Conservation (phyloP, 805 yeast genomes). For the Nakazawaea siamensis region DNA sequence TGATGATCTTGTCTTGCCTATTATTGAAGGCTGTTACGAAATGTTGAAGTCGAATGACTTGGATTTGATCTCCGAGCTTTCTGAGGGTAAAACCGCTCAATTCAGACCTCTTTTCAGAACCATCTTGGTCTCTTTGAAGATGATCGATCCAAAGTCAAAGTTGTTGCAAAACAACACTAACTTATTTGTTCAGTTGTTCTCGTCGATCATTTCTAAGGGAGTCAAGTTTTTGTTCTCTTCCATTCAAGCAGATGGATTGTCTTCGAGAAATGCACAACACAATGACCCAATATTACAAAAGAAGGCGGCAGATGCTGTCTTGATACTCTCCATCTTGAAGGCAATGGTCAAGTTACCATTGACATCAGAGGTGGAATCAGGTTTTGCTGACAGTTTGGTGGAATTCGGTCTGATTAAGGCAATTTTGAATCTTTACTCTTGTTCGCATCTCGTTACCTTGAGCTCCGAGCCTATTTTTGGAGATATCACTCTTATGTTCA, state of each 20-base stretch:
- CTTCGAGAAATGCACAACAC: conserved; percentile 26
- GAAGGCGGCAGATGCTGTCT: conserved; percentile 55
- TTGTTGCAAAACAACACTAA: conserved; percentile 39
- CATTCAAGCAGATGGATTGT: conserved; percentile 47
- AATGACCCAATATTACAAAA: conserved; percentile 30
- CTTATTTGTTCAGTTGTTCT: conserved; percentile 49
- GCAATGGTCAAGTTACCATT: conserved; percentile 42
- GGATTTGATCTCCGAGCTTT: conserved; percentile 34
- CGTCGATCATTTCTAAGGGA: conserved; percentile 56
- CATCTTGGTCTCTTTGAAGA: conserved; percentile 36
- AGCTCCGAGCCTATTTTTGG: conserved; percentile 65
- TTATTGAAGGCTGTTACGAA: conserved; percentile 34
- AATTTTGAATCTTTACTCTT: conserved; percentile 56
- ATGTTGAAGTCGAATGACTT: conserved; percentile 42
- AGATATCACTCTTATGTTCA: conserved; percentile 57
- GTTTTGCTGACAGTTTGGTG: conserved; percentile 43
- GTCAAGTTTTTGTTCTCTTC: conserved; percentile 50
- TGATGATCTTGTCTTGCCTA: conserved; percentile 28
- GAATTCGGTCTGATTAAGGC: conserved; percentile 56
- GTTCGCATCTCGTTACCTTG: conserved; percentile 52
- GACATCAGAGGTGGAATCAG: conserved; percentile 36
- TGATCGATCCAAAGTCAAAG: conserved; percentile 32
- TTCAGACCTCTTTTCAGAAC: conserved; percentile 60
- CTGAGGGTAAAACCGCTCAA: conserved; percentile 27
- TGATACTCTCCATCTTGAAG: conserved; percentile 58